A percentile compares a stretch with the other conserved stretches of the same genome.
phyloP scores from a whole-genome alignment of 331 rosid species.

The Erythrophleum ivorense region DNA sequence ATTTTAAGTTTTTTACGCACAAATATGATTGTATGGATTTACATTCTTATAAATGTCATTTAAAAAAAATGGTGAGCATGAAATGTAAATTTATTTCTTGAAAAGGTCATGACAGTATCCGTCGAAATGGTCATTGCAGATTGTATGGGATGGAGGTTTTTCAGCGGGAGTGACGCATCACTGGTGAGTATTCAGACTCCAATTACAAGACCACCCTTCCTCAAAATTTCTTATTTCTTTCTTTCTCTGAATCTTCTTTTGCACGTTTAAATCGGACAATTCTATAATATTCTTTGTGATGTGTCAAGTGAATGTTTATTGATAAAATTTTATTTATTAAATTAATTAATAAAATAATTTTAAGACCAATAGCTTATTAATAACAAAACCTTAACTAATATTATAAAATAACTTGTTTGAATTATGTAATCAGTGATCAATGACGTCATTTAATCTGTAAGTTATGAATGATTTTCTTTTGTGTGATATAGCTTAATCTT shows the following conservation, averaged over 20 bases:
- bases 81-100: background rate
- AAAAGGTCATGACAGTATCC: background rate
- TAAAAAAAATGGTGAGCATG: background rate
- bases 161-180: constrained; percentile 63
- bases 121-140: constrained; percentile 68
- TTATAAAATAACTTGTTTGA: no score
- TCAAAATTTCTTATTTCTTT: background rate
- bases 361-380: no score
- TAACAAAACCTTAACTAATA: no score
- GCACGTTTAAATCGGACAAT: no score
- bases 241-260: background rate
- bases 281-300: no score
- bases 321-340: no score
- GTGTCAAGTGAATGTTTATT: no score
- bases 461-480: background rate
- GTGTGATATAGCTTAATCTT: background rate
- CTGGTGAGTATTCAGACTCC: constrained; percentile 52
- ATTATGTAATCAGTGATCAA: background rate
- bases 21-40: background rate
- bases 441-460: background rate
- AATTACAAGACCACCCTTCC: constrained; percentile 37
- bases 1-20: background rate
- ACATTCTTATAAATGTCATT: background rate
- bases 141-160: constrained; percentile 75
- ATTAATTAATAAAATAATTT: no score